Evolutionary conservation across 345 rosid species (phyloP), one percentile per base, ranked within the genome.

Genomic region (Chamaenerion angustifolium): DNA sequence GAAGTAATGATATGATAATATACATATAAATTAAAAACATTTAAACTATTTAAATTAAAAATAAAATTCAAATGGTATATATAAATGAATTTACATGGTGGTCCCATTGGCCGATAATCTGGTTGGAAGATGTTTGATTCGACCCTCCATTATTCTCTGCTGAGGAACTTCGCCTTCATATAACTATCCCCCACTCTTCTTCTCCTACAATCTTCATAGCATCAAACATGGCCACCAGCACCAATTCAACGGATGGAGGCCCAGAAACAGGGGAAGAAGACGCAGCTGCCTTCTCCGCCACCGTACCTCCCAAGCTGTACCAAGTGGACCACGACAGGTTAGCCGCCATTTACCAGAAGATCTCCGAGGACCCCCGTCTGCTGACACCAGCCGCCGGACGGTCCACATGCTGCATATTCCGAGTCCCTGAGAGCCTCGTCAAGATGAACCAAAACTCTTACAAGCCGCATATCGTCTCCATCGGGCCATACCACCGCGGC

Each of bases 381-480:
- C 56, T 78, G 44, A 59, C 60, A 53, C 59, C 14, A 43, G 43
- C 67, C 9, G 85, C 85, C 2, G 75, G 76, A 0, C 61, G 56
- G 41, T 16, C 42, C 37, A 53, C 78, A 0, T 78, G 84, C 52
- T 75, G 75, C 69, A 72, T 78, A 48, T 75, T 75, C 60, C 56
- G 67, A 54, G 76, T 58, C 12, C 80, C 74, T 0, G 53, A 52
- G 1, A 72, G 80, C 64, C 60, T 82, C 40, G 57, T 63, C 8
- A 79, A 78, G 9, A 55, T 64, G 45, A 83, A 86, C 60, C 81
- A 81, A 12, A 66, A 47, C 69, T 72, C 64, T 44, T 86, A 86
- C 21, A 72, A 68, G 53, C 93, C 95, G 12, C 79, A 71, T 10
- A 74, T 78, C 8, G 86, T 82, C 58, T 82, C 95, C 0, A 59